Evolutionary conservation across 495 filamentous ascomycete genomes (phyloP).

Genomic region (Friedmanniomyces endolithicus): DNA sequence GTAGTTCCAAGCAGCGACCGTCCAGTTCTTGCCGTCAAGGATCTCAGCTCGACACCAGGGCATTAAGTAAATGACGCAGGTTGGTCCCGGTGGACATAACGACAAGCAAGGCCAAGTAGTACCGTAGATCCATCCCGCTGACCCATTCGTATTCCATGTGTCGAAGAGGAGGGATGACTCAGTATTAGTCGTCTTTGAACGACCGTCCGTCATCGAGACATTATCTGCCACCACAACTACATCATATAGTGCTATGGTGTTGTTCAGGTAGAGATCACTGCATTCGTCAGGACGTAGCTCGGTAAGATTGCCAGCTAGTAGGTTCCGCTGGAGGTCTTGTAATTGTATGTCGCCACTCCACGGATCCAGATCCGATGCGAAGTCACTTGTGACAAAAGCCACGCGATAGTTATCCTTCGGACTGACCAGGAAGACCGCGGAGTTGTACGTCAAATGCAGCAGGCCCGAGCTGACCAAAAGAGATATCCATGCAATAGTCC

Average conservation of each 20-base stretch:
- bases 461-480: neutral
- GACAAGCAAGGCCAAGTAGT: neutral
- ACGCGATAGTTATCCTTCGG: constrained; percentile 32
- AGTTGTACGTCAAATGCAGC: constrained; percentile 18
- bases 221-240: neutral
- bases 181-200: neutral
- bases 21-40: neutral
- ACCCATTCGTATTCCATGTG: neutral
- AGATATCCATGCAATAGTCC: neutral
- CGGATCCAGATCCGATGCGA: constrained; percentile 13
- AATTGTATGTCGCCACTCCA: neutral
- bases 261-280: neutral
- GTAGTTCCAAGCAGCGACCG: neutral
- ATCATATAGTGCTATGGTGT: neutral
- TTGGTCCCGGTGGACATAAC: neutral
- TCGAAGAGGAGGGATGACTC: neutral
- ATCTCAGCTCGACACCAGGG: neutral
- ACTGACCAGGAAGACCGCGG: constrained; percentile 21
- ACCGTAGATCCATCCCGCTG: neutral
- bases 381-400: constrained; percentile 27
- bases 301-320: neutral
- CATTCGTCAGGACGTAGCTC: neutral
- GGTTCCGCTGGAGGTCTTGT: neutral
- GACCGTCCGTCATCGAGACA: neutral
- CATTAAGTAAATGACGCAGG: neutral